These are phyloP conservation scores for Rosa lucieae DNA, from an alignment of 306 rosid genomes.

Conservation along the genomic window DNA sequence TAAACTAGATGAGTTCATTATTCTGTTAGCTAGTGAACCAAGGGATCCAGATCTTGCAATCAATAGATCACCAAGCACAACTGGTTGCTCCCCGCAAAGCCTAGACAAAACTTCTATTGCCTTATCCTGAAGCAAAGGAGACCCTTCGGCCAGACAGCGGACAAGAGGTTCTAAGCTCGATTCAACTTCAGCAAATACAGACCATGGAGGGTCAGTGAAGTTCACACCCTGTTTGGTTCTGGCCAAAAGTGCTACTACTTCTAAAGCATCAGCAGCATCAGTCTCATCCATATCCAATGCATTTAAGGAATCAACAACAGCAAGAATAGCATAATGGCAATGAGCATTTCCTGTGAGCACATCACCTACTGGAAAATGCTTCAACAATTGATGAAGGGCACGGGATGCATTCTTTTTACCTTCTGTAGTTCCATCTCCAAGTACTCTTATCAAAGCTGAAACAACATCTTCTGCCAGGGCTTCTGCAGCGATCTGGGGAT, in stretches of 20 bases:
- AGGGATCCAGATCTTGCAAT: conserved; percentile 56
- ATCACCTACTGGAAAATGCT: conserved; percentile 72
- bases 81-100: conserved; percentile 75
- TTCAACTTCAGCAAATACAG: conserved; percentile 66
- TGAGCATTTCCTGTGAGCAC: conserved; percentile 74
- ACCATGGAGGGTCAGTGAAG: conserved; percentile 55
- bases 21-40: conserved; percentile 71
- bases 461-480: conserved; percentile 78
- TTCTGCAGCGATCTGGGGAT: conserved; percentile 76
- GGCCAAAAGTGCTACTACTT: conserved; percentile 68
- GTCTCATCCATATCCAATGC: conserved; percentile 57
- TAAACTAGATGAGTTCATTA: conserved; percentile 67
- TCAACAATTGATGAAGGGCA: conserved; percentile 82
- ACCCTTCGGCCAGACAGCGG: conserved; percentile 81
- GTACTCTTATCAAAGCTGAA: conserved; percentile 75
- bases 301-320: conserved; percentile 72
- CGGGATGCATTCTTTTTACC: conserved; percentile 89
- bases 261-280: conserved; percentile 81
- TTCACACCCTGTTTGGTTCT: conserved; percentile 68
- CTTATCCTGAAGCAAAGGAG: conserved; percentile 75
- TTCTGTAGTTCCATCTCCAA: conserved; percentile 76
- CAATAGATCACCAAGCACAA: conserved; percentile 63
- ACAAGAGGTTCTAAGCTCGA: conserved; percentile 72
- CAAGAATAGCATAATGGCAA: conserved; percentile 67
- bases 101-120: conserved; percentile 84